phyloP scores from a whole-genome alignment of 2,329 filamentous ascomycete genomes.

The Alternaria viburni region DNA sequence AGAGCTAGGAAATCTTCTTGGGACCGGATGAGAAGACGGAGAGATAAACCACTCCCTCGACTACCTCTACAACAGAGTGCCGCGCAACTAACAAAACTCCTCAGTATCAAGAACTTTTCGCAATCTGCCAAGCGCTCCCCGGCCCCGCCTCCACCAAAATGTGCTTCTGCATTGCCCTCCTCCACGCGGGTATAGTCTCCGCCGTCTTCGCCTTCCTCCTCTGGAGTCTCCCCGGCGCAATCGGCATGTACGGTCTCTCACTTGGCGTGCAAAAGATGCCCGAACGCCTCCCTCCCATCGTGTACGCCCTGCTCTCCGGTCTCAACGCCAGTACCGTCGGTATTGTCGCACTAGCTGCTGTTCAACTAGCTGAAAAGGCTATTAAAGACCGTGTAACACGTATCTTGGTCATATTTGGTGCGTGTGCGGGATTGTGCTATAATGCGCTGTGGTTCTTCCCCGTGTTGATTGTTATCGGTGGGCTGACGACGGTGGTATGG shows the following conservation, averaged over 20 bases:
- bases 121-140: conserved; percentile 69
- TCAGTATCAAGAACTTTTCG: conserved; percentile 76
- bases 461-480: conserved; percentile 64
- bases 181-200: conserved; percentile 65
- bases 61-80: neutral
- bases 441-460: conserved; percentile 80
- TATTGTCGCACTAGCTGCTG: conserved; percentile 72
- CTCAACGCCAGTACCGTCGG: conserved; percentile 76
- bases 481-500: conserved; percentile 60
- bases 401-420: conserved; percentile 68
- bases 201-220: conserved; percentile 67
- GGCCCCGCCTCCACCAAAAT: conserved; percentile 76
- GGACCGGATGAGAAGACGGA: neutral
- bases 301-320: conserved; percentile 73
- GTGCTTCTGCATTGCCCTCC: conserved; percentile 70
- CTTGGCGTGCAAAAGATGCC: conserved; percentile 68
- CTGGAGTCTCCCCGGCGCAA: conserved; percentile 73
- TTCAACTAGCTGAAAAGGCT: conserved; percentile 70
- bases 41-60: neutral
- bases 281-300: conserved; percentile 64
- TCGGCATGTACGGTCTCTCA: conserved; percentile 72
- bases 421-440: conserved; percentile 70
- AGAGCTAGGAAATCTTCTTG: neutral
- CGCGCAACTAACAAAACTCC: neutral
- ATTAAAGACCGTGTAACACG: conserved; percentile 70